Conservation (phyloP, 768 basidiomycete species). For the Psilocybe sp. region DNA sequence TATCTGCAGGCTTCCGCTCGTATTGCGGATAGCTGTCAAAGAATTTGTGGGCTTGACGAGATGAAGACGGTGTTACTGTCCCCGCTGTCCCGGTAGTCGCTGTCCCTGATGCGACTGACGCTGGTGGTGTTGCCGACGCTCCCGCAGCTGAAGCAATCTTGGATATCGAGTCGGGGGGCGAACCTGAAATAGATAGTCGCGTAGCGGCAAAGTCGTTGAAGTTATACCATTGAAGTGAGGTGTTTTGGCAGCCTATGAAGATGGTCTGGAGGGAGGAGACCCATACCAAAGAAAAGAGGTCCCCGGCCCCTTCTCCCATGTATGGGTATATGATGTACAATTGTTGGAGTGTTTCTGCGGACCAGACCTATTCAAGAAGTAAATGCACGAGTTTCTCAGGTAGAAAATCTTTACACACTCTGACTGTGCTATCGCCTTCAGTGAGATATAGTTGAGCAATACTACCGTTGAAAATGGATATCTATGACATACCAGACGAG, state of each 20-base stretch:
- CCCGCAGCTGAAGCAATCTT: constrained; percentile 24
- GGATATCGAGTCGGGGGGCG: constrained; percentile 14
- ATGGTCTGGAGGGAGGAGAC: constrained; percentile 63
- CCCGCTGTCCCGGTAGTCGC: no score
- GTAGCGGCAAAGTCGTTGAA: constrained; percentile 33
- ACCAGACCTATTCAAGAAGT: constrained; percentile 67
- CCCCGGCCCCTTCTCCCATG: constrained; percentile 77
- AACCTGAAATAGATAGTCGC: constrained; percentile 6
- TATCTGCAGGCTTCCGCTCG: constrained; percentile 64
- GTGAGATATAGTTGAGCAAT: constrained; percentile 1
- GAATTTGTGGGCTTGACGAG: constrained; percentile 76
- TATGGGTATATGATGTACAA: constrained; percentile 78
- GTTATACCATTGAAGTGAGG: constrained; percentile 86
- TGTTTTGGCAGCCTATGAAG: constrained; percentile 90
- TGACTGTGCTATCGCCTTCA: constrained; percentile 82
- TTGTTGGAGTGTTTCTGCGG: constrained; percentile 58
- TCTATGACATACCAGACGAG: constrained; percentile 62
- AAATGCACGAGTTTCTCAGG: not conserved
- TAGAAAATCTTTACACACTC: constrained; percentile 45
- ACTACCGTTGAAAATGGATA: not conserved
- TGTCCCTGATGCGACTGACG: no score
- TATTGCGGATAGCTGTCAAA: constrained; percentile 87
- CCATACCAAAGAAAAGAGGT: constrained; percentile 86
- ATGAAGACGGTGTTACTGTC: no score
- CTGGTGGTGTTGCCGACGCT: constrained; percentile 30